Base-by-base conservation (phyloP, 2,329 filamentous ascomycete genomes). In the Ophiostoma ulmi region DNA sequence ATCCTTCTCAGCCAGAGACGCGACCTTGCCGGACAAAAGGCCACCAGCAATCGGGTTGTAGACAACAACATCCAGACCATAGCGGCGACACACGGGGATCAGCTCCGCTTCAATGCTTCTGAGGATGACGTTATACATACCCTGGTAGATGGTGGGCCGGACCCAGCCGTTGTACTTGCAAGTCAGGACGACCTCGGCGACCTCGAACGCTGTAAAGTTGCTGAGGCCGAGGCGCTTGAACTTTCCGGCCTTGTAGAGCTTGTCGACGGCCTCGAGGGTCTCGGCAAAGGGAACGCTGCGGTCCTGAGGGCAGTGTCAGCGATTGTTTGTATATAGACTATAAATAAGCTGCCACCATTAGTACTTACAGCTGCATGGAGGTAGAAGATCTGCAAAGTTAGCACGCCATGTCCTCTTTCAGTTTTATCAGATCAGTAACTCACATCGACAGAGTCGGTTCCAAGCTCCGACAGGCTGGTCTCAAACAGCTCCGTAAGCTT, bases 191-290 rank as follows among this genome's bases (percentile, higher is more conserved):
- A 93, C 84, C 78, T 93, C 90, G 0, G 91, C 91, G 3, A 94
- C 89, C 77, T 94, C 91, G 80, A 89, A 93, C 0, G 91, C 86
- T 0, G 90, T 88, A 76, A 86, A 93, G 78, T 94, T 94, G 74
- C 85, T 88, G 63, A 94, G 77, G 0, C 90, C 91, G 3, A 94
- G 80, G 69, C 87, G 83, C 20, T 90, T 85, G 75, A 94, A 93
- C 75, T 91, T 92, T 39, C 91, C 90, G 20, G 76, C 84, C 76
- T 89, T 87, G 80, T 92, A 88, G 66, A 94, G 78, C 76, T 91
- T 85, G 77, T 94, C 85, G 70, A 90, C 83, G 6, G 86, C 88
- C 72, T 86, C 83, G 7, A 94, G 81, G 0, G 91, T 92, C 76
- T 92, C 88, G 26, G 85, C 85, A 36, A 72, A 75, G n/a, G 73